Base-by-base conservation (phyloP, 2,329 filamentous ascomycete species). In the Colletotrichum sp. region DNA sequence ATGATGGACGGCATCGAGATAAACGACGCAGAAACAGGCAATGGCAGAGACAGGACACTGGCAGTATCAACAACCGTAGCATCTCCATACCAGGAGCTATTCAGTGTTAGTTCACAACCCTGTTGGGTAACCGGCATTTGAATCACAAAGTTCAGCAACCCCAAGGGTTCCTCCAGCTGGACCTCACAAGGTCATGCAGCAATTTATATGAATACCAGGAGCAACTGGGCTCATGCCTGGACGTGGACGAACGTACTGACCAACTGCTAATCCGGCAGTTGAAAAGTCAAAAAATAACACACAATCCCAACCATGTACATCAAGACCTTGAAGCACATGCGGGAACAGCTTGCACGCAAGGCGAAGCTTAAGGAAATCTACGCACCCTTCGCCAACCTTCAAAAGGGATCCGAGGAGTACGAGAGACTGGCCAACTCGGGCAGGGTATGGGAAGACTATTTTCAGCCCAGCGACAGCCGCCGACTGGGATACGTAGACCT, bases 391-490 rank as follows among this genome's bases (percentile, higher is more conserved):
- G 49, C 30, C 10, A 66, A 65, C 18, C 63, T 72, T 10, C 32
- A 70, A 16, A 44, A 71, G 67, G 70, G 70, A 5, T 77, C 76
- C 36, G 30, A 71, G 16, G 78, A 80, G 57, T 79, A 80, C 44
- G 59, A 64, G 6, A 55, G 44, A 18, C 72, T 80, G 9, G 79
- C 75, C 8, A 26, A 4, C 6, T 81, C 80, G 18, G 78, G 79
- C 28, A 78, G 60, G 34, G 67, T 79, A 24, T 80, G 79, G 79
- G 79, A 81, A 71, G 74, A 80, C 30, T 77, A 78, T 59, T 79
- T 78, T 66, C 69, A 73, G 26, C 80, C 79, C 62, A 60, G 44
- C 34, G 71, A 79, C 49, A 66, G 59, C 55, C 52, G 21, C 26
- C n/a, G 59, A 16, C 69, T 39, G 30, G 71, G 70, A 3, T 69